phyloP scores from a whole-genome alignment of 2,329 filamentous ascomycete genomes.

The Emericellopsis cladophorae region DNA sequence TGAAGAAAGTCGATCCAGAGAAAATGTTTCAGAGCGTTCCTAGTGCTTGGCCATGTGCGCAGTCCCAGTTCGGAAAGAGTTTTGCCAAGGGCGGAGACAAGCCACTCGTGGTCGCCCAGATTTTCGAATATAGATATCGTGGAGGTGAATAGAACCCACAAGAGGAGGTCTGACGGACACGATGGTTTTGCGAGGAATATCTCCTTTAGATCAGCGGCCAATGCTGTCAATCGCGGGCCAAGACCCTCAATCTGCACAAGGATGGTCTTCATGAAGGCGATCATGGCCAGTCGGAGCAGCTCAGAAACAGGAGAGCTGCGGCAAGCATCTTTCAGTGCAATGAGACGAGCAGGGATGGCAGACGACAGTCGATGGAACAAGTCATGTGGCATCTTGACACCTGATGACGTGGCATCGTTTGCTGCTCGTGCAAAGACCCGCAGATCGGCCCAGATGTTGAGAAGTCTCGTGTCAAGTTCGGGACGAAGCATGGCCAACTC shows the following conservation, averaged over 20 bases:
- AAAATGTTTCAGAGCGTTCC: neutral
- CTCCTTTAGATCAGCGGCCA: neutral
- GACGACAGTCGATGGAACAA: constrained; percentile 8
- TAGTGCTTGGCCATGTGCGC: neutral
- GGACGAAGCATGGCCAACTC: constrained; percentile 5
- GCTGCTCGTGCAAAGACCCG: constrained; percentile 9
- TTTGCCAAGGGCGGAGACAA: neutral
- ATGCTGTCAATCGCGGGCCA: neutral
- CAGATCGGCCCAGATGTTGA: constrained; percentile 10
- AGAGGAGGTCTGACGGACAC: neutral
- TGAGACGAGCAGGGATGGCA: constrained; percentile 10
- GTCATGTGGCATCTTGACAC: constrained; percentile 6
- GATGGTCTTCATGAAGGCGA: constrained; percentile 10
- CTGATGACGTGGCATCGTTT: constrained; percentile 9
- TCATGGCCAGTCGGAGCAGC: constrained; percentile 9
- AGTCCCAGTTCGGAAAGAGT: neutral
- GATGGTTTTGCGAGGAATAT: neutral
- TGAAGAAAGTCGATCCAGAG: neutral
- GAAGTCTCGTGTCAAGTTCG: constrained; percentile 6
- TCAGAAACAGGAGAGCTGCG: constrained; percentile 3
- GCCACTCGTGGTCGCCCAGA: neutral
- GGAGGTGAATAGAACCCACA: neutral
- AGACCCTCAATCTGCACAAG: constrained; percentile 6
- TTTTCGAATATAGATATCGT: neutral
- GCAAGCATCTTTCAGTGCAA: constrained; percentile 7